Percentiles rank a stretch among this genome's conserved stretches.
Conservation (phyloP, 768 basidiomycete genomes). For the Amanita fuliginea region DNA sequence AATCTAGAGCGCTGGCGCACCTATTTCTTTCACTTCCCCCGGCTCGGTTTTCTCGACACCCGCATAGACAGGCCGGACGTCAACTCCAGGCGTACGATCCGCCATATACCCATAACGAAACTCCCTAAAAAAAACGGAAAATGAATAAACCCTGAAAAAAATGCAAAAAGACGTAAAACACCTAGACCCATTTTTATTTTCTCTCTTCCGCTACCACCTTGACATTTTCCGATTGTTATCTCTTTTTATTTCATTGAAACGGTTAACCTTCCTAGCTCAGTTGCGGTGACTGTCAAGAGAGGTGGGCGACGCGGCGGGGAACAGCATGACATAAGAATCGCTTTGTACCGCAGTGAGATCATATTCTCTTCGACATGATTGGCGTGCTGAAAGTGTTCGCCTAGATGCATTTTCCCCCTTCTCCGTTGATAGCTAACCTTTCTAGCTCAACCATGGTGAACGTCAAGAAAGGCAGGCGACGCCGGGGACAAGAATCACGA, state of each 20-base stretch:
- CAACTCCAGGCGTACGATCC: neutral
- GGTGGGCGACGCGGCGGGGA: neutral
- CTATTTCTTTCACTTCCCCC: too few relatives aligned
- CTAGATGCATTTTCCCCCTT: neutral
- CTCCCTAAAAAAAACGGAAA: neutral
- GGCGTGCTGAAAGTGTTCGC: neutral
- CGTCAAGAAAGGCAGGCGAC: too few relatives aligned
- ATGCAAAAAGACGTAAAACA: too few relatives aligned
- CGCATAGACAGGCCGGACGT: neutral
- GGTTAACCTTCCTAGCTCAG: neutral
- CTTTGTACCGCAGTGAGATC: neutral
- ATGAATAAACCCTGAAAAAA: neutral
- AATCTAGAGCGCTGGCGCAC: neutral
- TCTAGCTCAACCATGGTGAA: too few relatives aligned
- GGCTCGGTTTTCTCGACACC: neutral
- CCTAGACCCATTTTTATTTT: too few relatives aligned
- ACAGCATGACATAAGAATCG: too few relatives aligned
- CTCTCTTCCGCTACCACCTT: too few relatives aligned
- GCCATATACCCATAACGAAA: neutral
- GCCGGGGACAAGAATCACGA: too few relatives aligned
- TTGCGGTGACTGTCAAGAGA: neutral
- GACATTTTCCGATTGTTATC: neutral
- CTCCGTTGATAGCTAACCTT: too few relatives aligned
- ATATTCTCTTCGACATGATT: neutral
- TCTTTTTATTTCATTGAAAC: neutral